Base-by-base conservation (phyloP, 179 eudicot genomes). In the Dionaea muscipula region DNA sequence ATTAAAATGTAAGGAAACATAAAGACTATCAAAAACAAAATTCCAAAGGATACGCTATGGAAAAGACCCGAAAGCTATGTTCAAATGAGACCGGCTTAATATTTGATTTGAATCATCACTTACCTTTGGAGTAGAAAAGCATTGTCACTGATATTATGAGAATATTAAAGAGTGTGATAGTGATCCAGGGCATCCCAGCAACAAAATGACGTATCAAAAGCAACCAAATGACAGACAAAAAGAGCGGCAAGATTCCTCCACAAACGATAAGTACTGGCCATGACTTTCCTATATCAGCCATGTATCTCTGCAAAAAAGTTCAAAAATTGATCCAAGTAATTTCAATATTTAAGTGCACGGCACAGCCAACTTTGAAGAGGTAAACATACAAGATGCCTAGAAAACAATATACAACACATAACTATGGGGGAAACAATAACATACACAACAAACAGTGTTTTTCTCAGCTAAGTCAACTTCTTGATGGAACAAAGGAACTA, bases 171-270 rank as follows among this genome's bases (percentile, higher is more conserved):
- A 93, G 75, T 56, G 67, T 46, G 65, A 93, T 96, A 15, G 96
- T 93, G 46, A 93, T 74, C 99, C 99, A 93, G 25, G 96, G 99
- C 99, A 93, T 93, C 66, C 84, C 99, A 65, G 83, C 65, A 50
- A 88, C 99, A 72, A 93, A 78, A 74, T 93, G 85, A 25, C 95
- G 85, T 56, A 93, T 88, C 88, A 93, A 44, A 65, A 88, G 74
- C 72, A 93, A 74, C 99, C 99, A 93, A 65, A 88, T 65, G 59
- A 88, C 68, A 31, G 99, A 82, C 53, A 93, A 55, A 70, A 93
- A 78, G 56, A 93, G 70, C 12, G 99, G 99, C 75, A 93, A 37
- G 46, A 93, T 59, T 73, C 93, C 99, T 72, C 99, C 99, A 67
- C 99, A 93, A 55, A 93, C 93, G 49, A 93, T 72, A 64, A 93